A percentile compares a stretch with the other conserved stretches of the same genome.
phyloP scores from a whole-genome alignment of 306 rosid genomes.

The Comarum palustre region DNA sequence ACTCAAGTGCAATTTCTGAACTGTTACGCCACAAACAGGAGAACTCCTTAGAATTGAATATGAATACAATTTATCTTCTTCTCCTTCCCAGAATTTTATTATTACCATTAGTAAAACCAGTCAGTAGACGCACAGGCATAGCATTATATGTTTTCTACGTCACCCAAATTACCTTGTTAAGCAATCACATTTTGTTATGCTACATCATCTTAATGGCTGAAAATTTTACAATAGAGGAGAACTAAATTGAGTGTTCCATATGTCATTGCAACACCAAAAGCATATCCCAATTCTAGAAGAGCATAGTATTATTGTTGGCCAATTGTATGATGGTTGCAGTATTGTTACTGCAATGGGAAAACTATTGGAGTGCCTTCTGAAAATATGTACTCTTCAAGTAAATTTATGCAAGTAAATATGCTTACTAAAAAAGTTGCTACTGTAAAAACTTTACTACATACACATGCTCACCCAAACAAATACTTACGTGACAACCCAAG shows the following conservation, averaged over 20 bases:
- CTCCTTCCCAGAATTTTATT: neutral
- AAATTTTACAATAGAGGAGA: neutral
- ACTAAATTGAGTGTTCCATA: neutral
- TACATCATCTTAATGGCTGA: neutral
- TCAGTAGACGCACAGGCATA: neutral
- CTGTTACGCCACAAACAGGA: neutral
- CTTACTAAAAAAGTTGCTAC: neutral
- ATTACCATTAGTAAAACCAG: neutral
- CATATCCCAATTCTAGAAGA: neutral
- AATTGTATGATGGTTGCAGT: neutral
- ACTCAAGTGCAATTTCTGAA: neutral
- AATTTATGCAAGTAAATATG: neutral
- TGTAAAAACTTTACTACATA: neutral
- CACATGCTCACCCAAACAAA: slow-evolving; percentile 14
- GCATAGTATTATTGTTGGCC: neutral
- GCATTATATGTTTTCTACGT: neutral
- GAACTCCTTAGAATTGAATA: neutral
- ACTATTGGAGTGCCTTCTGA: neutral
- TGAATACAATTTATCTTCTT: neutral
- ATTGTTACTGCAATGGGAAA: neutral
- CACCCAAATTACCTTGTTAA: neutral
- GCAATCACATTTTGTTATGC: neutral
- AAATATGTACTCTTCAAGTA: neutral
- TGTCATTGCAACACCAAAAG: neutral
- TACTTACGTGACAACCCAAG: slow-evolving; percentile 92